These are phyloP conservation scores for Aspergillus egyptiacus DNA, from an alignment of 495 filamentous ascomycete species.

Conservation along the genomic window DNA sequence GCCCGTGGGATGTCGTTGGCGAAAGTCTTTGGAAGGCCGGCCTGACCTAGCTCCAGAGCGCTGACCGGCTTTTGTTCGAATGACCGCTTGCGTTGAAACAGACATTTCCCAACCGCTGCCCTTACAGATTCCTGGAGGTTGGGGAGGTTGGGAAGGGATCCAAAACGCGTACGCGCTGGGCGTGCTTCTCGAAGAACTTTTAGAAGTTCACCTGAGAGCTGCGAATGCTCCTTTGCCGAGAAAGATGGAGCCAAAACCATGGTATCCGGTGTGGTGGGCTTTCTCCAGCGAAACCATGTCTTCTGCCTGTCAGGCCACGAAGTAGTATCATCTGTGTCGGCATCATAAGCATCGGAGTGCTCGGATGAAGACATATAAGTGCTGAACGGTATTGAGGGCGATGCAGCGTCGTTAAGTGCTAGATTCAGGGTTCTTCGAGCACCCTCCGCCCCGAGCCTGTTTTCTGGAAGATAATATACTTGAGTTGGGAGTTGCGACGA, in stretches of 20 bases:
- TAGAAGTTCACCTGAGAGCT: conserved; percentile 32
- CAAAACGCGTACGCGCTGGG: background rate
- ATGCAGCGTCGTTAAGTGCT: conserved; percentile 20
- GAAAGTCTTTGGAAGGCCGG: conserved; percentile 30
- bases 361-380: conserved; percentile 33
- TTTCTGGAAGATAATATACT: conserved; percentile 32
- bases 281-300: conserved; percentile 39
- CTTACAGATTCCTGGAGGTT: conserved; percentile 32
- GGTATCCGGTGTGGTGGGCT: conserved; percentile 20
- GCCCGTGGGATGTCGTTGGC: conserved; percentile 28
- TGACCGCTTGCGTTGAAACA: conserved; percentile 29
- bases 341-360: conserved; percentile 16
- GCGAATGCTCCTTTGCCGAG: conserved; percentile 31
- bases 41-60: conserved; percentile 30
- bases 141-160: background rate
- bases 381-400: conserved; percentile 26
- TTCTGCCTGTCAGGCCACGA: conserved; percentile 33
- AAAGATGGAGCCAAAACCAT: conserved; percentile 17
- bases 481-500: conserved; percentile 16
- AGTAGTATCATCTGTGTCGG: conserved; percentile 17
- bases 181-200: conserved; percentile 26
- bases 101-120: conserved; percentile 36
- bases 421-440: conserved; percentile 35
- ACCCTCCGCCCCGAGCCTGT: conserved; percentile 28
- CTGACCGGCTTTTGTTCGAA: conserved; percentile 19